phyloP scores from a whole-genome alignment of 306 rosid genomes.

The Dryas drummondii region DNA sequence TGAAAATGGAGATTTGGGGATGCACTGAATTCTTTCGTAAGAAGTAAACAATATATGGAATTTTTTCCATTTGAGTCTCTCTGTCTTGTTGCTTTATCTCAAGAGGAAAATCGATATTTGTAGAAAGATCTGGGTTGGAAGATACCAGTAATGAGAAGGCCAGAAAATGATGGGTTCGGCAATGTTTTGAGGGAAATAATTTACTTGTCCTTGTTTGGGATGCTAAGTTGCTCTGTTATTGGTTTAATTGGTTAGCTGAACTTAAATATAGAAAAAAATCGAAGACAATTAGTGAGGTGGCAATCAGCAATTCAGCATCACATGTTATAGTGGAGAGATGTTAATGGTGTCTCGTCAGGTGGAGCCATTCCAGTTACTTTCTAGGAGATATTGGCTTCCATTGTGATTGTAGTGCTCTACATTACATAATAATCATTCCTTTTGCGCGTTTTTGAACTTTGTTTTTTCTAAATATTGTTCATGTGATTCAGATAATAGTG shows the following conservation, averaged over 20 bases:
- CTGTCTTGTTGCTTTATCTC: neutral
- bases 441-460: neutral
- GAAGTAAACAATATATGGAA: neutral
- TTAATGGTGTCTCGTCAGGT: neutral
- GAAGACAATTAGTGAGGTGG: neutral
- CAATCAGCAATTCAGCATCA: neutral
- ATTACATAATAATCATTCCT: neutral
- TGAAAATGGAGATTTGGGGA: neutral
- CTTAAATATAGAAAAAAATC: neutral
- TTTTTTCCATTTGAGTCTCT: neutral
- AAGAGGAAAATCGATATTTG: neutral
- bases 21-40: neutral
- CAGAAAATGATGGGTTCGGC: neutral
- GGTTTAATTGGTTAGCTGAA: neutral
- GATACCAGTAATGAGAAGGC: neutral
- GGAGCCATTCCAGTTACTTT: neutral
- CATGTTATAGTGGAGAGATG: constrained; percentile 1
- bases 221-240: neutral
- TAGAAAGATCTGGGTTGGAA: neutral
- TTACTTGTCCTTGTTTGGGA: neutral
- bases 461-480: neutral
- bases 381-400: neutral
- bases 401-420: neutral
- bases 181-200: neutral
- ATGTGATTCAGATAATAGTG: neutral